phyloP scores from a whole-genome alignment of 2,329 filamentous ascomycete genomes.

The Chaetomium strumarium region DNA sequence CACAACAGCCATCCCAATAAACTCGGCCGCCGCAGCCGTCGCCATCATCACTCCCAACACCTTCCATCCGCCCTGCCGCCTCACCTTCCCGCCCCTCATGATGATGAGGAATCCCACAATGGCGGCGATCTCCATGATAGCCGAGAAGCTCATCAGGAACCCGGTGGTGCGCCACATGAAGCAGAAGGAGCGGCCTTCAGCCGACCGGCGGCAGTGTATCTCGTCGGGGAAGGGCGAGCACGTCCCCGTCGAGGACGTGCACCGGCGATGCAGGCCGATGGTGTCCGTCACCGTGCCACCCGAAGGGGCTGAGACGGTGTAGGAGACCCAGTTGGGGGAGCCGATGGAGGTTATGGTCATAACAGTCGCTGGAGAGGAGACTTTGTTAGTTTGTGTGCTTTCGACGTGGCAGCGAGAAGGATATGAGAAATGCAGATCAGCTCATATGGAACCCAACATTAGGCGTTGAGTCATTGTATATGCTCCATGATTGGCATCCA shows the following conservation, averaged over 20 bases:
- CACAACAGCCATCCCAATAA: slow-evolving; percentile 74
- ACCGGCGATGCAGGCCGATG: slow-evolving; percentile 76
- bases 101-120: slow-evolving; percentile 76
- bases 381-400: background rate
- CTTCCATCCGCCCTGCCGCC: slow-evolving; percentile 78
- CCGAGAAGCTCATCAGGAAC: slow-evolving; percentile 79
- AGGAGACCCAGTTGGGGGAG: slow-evolving; percentile 66
- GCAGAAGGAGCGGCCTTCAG: slow-evolving; percentile 56
- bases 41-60: slow-evolving; percentile 61
- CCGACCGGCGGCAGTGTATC: slow-evolving; percentile 37
- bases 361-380: slow-evolving; percentile 50
- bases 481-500: no score
- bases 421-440: no score
- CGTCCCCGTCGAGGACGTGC: slow-evolving; percentile 61
- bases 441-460: no score
- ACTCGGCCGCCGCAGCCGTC: slow-evolving; percentile 62
- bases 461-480: no score
- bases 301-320: slow-evolving; percentile 45
- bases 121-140: slow-evolving; percentile 74
- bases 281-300: slow-evolving; percentile 48
- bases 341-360: slow-evolving; percentile 66
- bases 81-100: slow-evolving; percentile 69
- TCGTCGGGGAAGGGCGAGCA: slow-evolving; percentile 42
- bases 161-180: slow-evolving; percentile 84
- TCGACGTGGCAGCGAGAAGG: background rate